These are phyloP conservation scores for Maudiozyma serrabonitensis DNA, from an alignment of 805 yeast species.

Conservation along the genomic window DNA sequence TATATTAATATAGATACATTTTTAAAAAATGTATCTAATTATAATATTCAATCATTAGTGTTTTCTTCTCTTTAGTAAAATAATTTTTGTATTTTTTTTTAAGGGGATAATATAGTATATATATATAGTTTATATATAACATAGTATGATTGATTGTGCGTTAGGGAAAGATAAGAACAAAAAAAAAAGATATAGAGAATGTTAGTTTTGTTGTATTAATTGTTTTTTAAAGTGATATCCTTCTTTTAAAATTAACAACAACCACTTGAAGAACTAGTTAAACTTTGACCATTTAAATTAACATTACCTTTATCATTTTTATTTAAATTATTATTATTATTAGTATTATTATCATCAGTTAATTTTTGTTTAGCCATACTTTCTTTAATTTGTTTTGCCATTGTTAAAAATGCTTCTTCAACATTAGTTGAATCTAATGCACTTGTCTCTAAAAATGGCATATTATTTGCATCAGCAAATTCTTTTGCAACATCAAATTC, in stretches of 20 bases:
- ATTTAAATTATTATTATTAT: constrained; percentile 10
- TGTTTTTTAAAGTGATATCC: background rate
- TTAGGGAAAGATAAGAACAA: no score
- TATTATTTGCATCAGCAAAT: constrained; percentile 84
- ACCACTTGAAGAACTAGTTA: constrained; percentile 35
- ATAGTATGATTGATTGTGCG: background rate
- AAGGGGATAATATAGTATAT: no score
- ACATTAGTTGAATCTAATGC: constrained; percentile 94
- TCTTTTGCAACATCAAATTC: constrained; percentile 95
- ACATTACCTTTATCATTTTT: constrained; percentile 49
- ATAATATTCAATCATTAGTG: no score
- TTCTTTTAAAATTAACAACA: constrained; percentile 34
- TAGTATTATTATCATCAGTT: constrained; percentile 9
- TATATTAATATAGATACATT: no score
- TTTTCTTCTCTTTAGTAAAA: no score
- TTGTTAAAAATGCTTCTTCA: constrained; percentile 95
- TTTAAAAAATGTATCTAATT: no score
- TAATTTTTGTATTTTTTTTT: no score
- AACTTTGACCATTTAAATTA: constrained; percentile 62
- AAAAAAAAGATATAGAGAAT: no score
- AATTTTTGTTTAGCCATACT: constrained; percentile 68
- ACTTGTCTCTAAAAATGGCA: constrained; percentile 92
- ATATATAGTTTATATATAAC: background rate
- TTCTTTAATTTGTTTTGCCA: constrained; percentile 97
- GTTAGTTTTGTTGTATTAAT: no score